Base-by-base conservation (phyloP, 768 basidiomycete genomes). In the Boletellus ananas region DNA sequence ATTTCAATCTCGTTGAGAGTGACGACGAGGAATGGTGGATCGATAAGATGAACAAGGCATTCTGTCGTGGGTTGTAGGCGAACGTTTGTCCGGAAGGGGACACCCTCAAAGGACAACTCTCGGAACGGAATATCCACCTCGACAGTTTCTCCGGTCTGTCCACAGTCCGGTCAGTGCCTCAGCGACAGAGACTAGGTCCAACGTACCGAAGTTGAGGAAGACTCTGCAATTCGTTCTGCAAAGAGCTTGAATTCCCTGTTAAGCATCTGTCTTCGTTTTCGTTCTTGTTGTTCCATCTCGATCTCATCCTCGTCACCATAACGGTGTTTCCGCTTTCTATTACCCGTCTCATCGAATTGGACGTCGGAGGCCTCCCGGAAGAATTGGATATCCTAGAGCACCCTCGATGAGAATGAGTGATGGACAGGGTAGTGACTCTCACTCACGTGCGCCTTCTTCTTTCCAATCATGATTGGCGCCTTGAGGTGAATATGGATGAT, bases 261-360 rank as follows among this genome's bases (percentile, higher is more conserved):
- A 34, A 96, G 75, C 68, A 86, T 75, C 45, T 87, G 88, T 45
- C 94, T 76, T 27, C 93, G 84, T 70, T 88, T 92, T 43, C 94
- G 77, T 68, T 99, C 96, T 66, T 94, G 91, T 64, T 98, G 95
- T 65, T 98, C 96, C 73, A 95, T 89, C 74, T 98, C 94, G 53
- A 98, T 94, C 70, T 98, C 96, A 65, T 99, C 96, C 67, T 99
- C 96, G 62, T 98, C 96, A 25, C 94, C 94, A 62, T 97, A 97
- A 48, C 95, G 83, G 60, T 94, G 90, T 68, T 96, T 94, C 47
- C 95, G 83, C 70, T 98, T 98, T 58, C 94, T 81, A 61, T 98
- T 98, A n/a, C 96, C 96, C 1, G 96, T 98, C 69, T 99, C 96
- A 62, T 99, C 96, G 62, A 98, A 97, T 56, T 94, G 90, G 25